Conservation (phyloP, 75 land plant species). For the Ceratopteris richardii region DNA sequence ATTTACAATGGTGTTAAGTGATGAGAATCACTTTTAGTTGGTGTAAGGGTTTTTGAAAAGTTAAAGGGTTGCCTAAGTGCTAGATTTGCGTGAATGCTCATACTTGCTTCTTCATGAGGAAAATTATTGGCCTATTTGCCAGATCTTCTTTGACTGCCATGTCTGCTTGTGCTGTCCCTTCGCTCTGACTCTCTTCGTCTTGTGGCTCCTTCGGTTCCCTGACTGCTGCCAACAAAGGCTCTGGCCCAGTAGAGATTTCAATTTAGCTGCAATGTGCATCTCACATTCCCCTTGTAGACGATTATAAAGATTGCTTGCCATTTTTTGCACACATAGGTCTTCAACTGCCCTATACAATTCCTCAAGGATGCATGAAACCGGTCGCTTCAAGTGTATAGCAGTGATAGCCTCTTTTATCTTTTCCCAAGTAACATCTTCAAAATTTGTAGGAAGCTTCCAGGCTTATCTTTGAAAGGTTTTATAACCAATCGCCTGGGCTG, state of each 20-base stretch:
- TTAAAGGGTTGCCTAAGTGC: no score
- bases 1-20: no score
- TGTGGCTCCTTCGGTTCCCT: no score
- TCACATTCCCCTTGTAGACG: constrained; percentile 91
- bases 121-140: no score
- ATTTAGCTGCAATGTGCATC: constrained; percentile 56
- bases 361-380: constrained; percentile 77
- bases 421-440: constrained; percentile 93
- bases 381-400: constrained; percentile 89
- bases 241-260: constrained; percentile 72
- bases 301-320: constrained; percentile 82
- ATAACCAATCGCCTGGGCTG: constrained; percentile 89
- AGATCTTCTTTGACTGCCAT: no score
- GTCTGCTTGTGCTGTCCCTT: no score
- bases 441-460: constrained; percentile 72
- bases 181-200: no score
- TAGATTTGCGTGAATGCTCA: no score
- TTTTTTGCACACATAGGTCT: constrained; percentile 93
- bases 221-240: no score
- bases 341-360: constrained; percentile 89
- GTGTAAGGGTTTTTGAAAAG: no score
- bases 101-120: no score
- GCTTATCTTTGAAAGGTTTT: constrained; percentile 73
- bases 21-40: no score
- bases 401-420: constrained; percentile 75